Conservation (phyloP, 768 basidiomycete genomes). For the Tulasnella sp. region DNA sequence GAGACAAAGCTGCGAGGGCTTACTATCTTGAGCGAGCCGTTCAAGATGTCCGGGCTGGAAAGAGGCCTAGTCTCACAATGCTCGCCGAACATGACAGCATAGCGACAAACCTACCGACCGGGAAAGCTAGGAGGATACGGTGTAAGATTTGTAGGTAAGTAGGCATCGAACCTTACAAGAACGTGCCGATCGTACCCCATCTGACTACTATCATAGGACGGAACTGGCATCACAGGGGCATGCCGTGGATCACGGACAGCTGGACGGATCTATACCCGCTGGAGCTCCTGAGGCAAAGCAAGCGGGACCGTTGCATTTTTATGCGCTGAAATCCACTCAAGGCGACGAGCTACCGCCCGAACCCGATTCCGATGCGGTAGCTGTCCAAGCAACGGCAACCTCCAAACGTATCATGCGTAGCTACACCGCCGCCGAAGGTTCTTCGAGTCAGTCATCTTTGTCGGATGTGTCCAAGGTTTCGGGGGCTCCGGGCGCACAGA, state of each 20-base stretch:
- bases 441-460: neutral
- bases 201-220: constrained; percentile 35
- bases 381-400: neutral
- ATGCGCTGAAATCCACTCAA: neutral
- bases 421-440: neutral
- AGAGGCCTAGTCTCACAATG: constrained; percentile 54
- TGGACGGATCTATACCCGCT: neutral
- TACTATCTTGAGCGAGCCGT: constrained; percentile 73
- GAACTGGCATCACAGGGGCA: constrained; percentile 86
- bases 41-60: constrained; percentile 68
- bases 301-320: too few relatives aligned
- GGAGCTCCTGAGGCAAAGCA: neutral
- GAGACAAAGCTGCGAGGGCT: constrained; percentile 60
- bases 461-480: neutral
- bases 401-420: constrained; percentile 4
- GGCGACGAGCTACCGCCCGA: neutral
- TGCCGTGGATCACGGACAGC: constrained; percentile 81
- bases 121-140: constrained; percentile 55
- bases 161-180: neutral
- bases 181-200: neutral
- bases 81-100: constrained; percentile 67
- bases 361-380: neutral
- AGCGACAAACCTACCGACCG: constrained; percentile 46
- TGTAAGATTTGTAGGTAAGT: constrained; percentile 84
- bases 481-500: neutral